Evolutionary conservation across 1,284 basidiomycete genomes (phyloP).

Genomic region (Stereum hirsutum): DNA sequence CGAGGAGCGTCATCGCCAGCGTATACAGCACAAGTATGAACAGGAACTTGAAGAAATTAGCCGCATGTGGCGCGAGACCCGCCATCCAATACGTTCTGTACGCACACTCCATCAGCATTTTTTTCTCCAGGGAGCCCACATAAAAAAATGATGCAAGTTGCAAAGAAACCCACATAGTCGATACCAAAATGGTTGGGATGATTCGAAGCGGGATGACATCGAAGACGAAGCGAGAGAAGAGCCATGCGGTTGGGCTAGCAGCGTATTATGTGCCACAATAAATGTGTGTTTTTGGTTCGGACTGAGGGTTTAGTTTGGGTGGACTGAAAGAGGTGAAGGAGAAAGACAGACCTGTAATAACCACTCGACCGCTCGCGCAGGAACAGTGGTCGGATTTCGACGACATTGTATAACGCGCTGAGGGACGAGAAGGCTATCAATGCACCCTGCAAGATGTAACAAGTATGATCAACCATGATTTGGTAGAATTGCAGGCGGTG

Average conservation of each 20-base stretch:
- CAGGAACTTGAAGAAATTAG: slow-evolving; percentile 28
- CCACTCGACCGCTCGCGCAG: slow-evolving; percentile 74
- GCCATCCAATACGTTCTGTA: slow-evolving; percentile 87
- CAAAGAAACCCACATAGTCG: slow-evolving; percentile 52
- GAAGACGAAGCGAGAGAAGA: slow-evolving; percentile 76
- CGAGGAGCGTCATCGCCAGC: slow-evolving; percentile 77
- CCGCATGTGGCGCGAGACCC: slow-evolving; percentile 51
- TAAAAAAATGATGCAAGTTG: background rate
- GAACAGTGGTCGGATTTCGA: slow-evolving; percentile 76
- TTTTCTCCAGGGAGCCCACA: no score
- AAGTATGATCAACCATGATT: background rate
- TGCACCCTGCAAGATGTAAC: slow-evolving; percentile 46
- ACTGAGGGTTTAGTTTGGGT: no score
- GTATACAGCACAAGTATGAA: slow-evolving; percentile 43
- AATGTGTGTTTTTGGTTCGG: background rate
- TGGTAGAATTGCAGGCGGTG: background rate
- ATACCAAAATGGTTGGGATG: slow-evolving; percentile 76
- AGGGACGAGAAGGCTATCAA: slow-evolving; percentile 83
- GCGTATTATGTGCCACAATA: slow-evolving; percentile 7
- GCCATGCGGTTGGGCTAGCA: slow-evolving; percentile 73
- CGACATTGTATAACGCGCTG: slow-evolving; percentile 80
- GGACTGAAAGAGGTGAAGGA: background rate
- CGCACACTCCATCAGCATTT: slow-evolving; percentile 3
- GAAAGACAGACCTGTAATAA: slow-evolving; percentile 57
- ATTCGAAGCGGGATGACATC: slow-evolving; percentile 81